Conservation (phyloP, 768 basidiomycete genomes). For the button mushroom (Agaricus bisporus) region DNA sequence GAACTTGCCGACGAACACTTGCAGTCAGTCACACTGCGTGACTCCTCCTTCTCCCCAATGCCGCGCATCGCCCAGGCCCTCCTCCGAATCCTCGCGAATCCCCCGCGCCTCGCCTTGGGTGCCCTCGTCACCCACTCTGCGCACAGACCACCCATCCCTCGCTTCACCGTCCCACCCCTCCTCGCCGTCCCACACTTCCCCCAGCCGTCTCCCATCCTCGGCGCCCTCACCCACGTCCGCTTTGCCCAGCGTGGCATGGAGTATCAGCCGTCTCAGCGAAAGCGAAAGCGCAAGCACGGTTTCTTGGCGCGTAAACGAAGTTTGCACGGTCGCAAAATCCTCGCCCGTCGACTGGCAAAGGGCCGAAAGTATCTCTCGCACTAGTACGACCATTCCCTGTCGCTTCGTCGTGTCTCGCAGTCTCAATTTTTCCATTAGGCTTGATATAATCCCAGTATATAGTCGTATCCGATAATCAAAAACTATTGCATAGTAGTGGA, state of each 20-base stretch:
- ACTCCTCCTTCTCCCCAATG: conserved; percentile 21
- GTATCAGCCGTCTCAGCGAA: conserved; percentile 95
- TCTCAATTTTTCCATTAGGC: background rate
- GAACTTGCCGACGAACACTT: conserved; percentile 6
- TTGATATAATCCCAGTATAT: no score
- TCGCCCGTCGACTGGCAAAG: conserved; percentile 65
- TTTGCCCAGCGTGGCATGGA: conserved; percentile 74
- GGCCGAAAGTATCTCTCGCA: conserved; percentile 79
- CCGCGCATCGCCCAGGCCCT: conserved; percentile 37
- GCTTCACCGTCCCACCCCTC: conserved; percentile 2
- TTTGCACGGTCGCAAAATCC: conserved; percentile 63
- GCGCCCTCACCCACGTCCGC: conserved; percentile 48
- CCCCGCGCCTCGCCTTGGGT: conserved; percentile 19
- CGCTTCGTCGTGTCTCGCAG: background rate
- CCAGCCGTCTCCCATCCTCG: conserved; percentile 29
- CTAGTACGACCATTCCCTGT: conserved; percentile 25
- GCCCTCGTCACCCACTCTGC: conserved; percentile 9
- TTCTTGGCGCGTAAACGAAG: conserved; percentile 75
- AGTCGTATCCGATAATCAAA: no score
- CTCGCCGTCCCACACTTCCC: conserved; percentile 15
- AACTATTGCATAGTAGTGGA: no score
- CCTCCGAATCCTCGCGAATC: conserved; percentile 27
- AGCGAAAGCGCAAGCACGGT: conserved; percentile 88
- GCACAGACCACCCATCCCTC: conserved; percentile 13
- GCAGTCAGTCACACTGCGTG: conserved; percentile 8